Evolutionary conservation across 1,284 basidiomycete species (phyloP).

Genomic region (Malassezia sp.): DNA sequence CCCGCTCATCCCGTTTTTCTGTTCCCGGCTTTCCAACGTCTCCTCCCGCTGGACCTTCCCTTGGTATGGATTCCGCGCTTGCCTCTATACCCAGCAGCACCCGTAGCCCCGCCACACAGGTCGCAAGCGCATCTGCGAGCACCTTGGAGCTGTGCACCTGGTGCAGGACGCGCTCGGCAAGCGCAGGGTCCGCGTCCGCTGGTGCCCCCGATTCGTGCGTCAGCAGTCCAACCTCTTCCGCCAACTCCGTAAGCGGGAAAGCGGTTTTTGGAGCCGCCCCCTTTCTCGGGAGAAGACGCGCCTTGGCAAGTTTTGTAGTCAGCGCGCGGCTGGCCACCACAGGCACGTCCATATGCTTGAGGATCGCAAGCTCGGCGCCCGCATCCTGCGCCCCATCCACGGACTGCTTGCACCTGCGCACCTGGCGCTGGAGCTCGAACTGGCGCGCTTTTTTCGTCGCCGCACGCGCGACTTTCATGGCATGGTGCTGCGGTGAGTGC

Average conservation of each 20-base stretch:
- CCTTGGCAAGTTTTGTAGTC: slow-evolving; percentile 8
- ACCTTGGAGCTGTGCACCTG: slow-evolving; percentile 15
- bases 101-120: too few species aligned
- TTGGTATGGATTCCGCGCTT: too few species aligned
- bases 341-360: slow-evolving; percentile 9
- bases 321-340: slow-evolving; percentile 2
- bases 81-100: too few species aligned
- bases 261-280: background rate
- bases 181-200: background rate
- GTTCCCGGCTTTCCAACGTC: too few species aligned
- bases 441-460: slow-evolving; percentile 11
- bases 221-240: background rate
- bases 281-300: slow-evolving; percentile 4
- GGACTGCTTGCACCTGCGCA: slow-evolving; percentile 7
- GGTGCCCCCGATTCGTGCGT: background rate
- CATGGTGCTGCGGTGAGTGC: slow-evolving; percentile 7
- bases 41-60: too few species aligned
- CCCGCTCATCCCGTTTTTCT: too few species aligned
- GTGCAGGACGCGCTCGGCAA: slow-evolving; percentile 2
- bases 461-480: background rate
- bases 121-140: slow-evolving; percentile 5
- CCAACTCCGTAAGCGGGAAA: background rate
- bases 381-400: background rate
- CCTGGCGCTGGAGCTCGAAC: slow-evolving; percentile 10
- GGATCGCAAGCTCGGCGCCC: background rate